Base-by-base conservation (phyloP, 371 early-diverging fungal genomes). In the Chytridium lagenaria region DNA sequence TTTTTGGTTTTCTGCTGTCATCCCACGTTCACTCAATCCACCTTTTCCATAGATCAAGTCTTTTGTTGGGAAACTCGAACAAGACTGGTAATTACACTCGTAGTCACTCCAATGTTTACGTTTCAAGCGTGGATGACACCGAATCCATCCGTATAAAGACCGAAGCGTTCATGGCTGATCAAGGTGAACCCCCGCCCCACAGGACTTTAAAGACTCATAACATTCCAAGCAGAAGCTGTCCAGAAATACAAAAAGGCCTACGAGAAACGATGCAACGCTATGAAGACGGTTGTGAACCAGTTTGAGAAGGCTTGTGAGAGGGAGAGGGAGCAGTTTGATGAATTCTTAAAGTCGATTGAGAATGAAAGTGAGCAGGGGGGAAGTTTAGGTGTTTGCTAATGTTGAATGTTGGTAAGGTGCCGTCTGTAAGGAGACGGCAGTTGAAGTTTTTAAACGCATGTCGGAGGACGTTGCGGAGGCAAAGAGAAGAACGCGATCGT, bases 211-310 rank as follows among this genome's bases (percentile, higher is more conserved):
- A 22, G 36, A 33, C 2, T 16, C 10, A 7, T 61, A 37, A 61
- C 36, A 37, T 3, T 23, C 3, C 7, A 28, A 30, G 34, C 31
- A 7, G 61, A 61, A 15, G 10, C 10, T 23, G 2, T 16, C 37
- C 36, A 61, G 34, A 61, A 61, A 26, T 37, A 61, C 61, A 61
- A 61, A 37, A 61, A 61, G 36, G 23, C 61, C 19, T 34, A 61
- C 34, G 61, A 61, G 19, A 61, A 61, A 34, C 31, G 61, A 12
- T 34, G 31, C 61, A 23, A 7, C 16, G 30, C 61, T 34, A 16
- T 37, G 7, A 7, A 5, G 5, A 2, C 31, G 12, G n/a, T 61
- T 3, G 15, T 61, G 10, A 22, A 5, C 10, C 36, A 61, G 23
- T 34, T 33, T 15, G 61, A 61, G 10, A 37, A 61, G 36, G 3